A percentile compares a stretch with the other conserved stretches of the same genome.
These are phyloP conservation scores for Allium fistulosum DNA, from an alignment of 106 monocot species.

Conservation along the genomic window DNA sequence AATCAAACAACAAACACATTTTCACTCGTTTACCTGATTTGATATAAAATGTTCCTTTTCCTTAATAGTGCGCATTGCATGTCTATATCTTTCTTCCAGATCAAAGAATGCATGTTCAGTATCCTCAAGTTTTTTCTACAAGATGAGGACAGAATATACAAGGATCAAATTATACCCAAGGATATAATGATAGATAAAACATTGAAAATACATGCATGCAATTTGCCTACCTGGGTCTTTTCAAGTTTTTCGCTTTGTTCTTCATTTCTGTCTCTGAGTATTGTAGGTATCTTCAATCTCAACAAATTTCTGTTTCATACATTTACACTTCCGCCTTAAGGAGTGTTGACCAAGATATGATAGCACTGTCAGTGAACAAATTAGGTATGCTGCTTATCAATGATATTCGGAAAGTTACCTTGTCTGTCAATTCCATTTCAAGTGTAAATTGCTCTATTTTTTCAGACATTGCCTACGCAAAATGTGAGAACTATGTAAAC, in stretches of 20 bases:
- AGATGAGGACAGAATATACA: not conserved
- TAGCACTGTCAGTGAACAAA: not conserved
- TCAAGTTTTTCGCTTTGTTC: constrained; percentile 47
- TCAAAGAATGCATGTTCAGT: constrained; percentile 37
- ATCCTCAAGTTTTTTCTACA: constrained; percentile 36
- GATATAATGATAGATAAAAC: not conserved
- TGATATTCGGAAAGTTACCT: constrained; percentile 14
- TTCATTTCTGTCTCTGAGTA: constrained; percentile 26
- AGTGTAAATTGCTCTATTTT: constrained; percentile 43
- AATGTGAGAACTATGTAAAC: constrained; percentile 20
- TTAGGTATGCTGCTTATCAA: not conserved
- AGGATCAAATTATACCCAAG: not conserved
- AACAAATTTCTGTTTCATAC: constrained; percentile 35
- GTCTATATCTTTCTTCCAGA: constrained; percentile 48
- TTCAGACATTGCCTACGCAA: constrained; percentile 39
- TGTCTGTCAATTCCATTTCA: constrained; percentile 48
- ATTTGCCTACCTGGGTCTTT: constrained; percentile 34
- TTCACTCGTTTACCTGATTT: constrained; percentile 26
- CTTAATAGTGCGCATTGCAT: constrained; percentile 42
- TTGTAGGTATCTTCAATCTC: constrained; percentile 50
- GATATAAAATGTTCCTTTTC: constrained; percentile 57
- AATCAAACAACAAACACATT: too few relatives aligned
- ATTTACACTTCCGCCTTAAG: not conserved
- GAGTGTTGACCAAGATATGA: not conserved
- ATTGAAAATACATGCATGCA: not conserved